Percentiles rank a stretch among this genome's conserved stretches.
phyloP scores from a whole-genome alignment of 2,329 filamentous ascomycete species.

The Penicillium carneum region DNA sequence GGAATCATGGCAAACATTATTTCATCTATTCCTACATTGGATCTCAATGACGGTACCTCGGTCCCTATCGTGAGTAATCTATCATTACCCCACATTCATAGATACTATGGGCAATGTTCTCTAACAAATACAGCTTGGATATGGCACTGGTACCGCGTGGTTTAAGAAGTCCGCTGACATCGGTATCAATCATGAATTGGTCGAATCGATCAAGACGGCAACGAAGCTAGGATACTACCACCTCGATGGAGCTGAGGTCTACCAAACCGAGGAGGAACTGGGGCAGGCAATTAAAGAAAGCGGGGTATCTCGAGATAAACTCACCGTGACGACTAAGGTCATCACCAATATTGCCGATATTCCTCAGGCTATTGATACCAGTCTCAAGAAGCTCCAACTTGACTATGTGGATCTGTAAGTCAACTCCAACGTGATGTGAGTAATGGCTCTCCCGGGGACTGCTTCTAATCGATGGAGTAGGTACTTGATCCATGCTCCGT shows the following conservation, averaged over 20 bases:
- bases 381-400: slow-evolving; percentile 66
- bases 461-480: slow-evolving; percentile 40
- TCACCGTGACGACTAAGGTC: slow-evolving; percentile 66
- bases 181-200: slow-evolving; percentile 60
- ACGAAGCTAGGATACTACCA: slow-evolving; percentile 67
- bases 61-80: slow-evolving; percentile 61
- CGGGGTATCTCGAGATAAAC: slow-evolving; percentile 55
- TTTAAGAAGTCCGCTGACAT: slow-evolving; percentile 61
- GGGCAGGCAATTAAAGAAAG: slow-evolving; percentile 59
- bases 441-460: background rate
- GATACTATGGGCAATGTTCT: background rate
- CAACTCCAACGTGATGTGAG: background rate
- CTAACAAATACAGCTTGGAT: slow-evolving; percentile 58
- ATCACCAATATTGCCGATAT: slow-evolving; percentile 62
- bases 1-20: slow-evolving; percentile 18
- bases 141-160: slow-evolving; percentile 70
- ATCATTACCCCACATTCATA: background rate
- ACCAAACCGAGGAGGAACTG: slow-evolving; percentile 58
- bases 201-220: slow-evolving; percentile 64
- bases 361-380: slow-evolving; percentile 61
- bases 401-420: slow-evolving; percentile 68
- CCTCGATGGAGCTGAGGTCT: slow-evolving; percentile 68
- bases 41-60: slow-evolving; percentile 64
- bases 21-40: slow-evolving; percentile 53
- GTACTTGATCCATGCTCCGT: slow-evolving; percentile 69